A percentile compares a stretch with the other conserved stretches of the same genome.
phyloP scores from a whole-genome alignment of 2,329 filamentous ascomycete genomes.

The Hirsutella rhossiliensis region DNA sequence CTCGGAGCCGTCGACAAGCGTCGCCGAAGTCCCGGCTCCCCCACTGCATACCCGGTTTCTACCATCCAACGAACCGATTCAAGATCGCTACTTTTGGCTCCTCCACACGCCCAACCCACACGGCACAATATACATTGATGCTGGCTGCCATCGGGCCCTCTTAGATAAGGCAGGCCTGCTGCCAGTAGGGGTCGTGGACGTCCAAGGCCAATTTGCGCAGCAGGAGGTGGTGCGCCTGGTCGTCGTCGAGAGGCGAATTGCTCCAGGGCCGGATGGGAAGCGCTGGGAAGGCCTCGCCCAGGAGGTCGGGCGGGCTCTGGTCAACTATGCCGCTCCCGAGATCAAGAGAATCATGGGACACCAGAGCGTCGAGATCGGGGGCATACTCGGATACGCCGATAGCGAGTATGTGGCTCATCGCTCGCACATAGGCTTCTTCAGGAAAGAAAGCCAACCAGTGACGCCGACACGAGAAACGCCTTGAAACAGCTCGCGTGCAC shows the following conservation, averaged over 20 bases:
- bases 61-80: constrained; percentile 70
- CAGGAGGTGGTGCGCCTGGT: constrained; percentile 85
- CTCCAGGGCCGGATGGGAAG: constrained; percentile 28
- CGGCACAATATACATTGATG: constrained; percentile 84
- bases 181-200: constrained; percentile 80
- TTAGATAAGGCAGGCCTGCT: constrained; percentile 76
- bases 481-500: no score
- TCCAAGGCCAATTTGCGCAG: constrained; percentile 79
- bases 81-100: constrained; percentile 95
- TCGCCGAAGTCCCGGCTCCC: constrained; percentile 17
- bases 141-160: constrained; percentile 74
- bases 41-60: constrained; percentile 85
- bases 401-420: constrained; percentile 86
- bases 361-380: constrained; percentile 69
- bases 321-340: constrained; percentile 85
- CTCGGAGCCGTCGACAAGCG: constrained; percentile 10
- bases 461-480: constrained; percentile 26
- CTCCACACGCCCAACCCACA: constrained; percentile 84
- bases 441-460: constrained; percentile 37
- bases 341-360: constrained; percentile 75
- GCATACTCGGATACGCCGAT: constrained; percentile 78
- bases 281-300: constrained; percentile 38
- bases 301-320: constrained; percentile 80
- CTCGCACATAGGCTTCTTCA: constrained; percentile 74
- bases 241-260: constrained; percentile 55